Base-by-base conservation (phyloP, 192 early-diverging fungal genomes). In the Dissophora ornata region DNA sequence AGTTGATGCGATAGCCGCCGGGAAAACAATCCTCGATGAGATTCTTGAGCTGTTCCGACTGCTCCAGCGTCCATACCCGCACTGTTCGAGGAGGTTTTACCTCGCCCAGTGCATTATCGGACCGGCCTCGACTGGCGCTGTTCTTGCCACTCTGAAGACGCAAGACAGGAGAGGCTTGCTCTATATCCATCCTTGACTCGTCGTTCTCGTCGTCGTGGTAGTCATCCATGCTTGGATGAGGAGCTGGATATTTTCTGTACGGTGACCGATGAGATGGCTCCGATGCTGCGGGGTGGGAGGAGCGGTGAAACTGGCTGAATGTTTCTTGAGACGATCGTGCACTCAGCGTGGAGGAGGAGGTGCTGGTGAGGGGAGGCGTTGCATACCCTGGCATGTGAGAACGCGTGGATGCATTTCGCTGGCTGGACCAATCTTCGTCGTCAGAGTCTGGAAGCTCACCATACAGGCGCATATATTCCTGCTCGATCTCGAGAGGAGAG, bases 21-120 rank as follows among this genome's bases (percentile, higher is more conserved):
- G 73, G 73, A 53, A 77, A 77, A n/a, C 58, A 67, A 30, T 61
- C 65, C 32, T 77, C 73, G n/a, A 77, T 77, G 52, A 77, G 40
- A 33, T 41, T 56, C 46, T 77, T 77, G 45, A 77, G 65, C 25
- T 77, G 73, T n/a, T 77, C 73, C 1, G 73, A 77, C 19, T 77
- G 73, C 29, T 67, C 26, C 19, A 30, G 57, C 29, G 73, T 77
- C 73, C 73, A 77, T 18, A 77, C 73, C 0, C 73, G 57, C 1
- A 77, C 73, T 5, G 73, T 77, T 24, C 73, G 42, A 4, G 73
- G 59, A 10, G 73, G 73, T 26, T 77, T 77, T n/a, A 16, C 44
- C 1, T 77, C 73, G 15, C 29, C 52, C 9, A 18, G 34, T 44
- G 55, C 21, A 22, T 21, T 57, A 22, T 42, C 32, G 19, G 55